Evolutionary conservation across 345 rosid species (phyloP).

Genomic region (Mallotus nudiflorus): DNA sequence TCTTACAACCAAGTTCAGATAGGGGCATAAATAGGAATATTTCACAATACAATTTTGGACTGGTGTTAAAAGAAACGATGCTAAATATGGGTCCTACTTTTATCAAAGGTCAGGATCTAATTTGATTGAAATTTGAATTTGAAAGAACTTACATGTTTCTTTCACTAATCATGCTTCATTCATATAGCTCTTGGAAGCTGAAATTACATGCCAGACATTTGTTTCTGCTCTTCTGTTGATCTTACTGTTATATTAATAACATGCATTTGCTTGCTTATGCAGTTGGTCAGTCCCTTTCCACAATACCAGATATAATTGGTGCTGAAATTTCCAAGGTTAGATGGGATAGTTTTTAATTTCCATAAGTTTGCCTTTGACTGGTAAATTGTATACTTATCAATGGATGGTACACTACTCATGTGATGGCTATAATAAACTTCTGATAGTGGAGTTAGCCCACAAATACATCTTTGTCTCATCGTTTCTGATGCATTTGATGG

Average conservation of each 20-base stretch:
- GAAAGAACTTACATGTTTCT: not conserved
- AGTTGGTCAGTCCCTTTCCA: conserved; percentile 99
- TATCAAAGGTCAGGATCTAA: conserved; percentile 67
- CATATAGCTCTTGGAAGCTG: no score
- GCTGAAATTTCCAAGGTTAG: conserved; percentile 87
- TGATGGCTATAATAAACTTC: conserved; percentile 1
- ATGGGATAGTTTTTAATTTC: conserved; percentile 4
- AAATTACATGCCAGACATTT: conserved; percentile 32
- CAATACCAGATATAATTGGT: conserved; percentile 92
- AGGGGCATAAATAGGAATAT: conserved; percentile 37
- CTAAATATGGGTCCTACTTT: conserved; percentile 91
- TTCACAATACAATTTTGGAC: conserved; percentile 66
- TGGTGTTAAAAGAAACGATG: conserved; percentile 81
- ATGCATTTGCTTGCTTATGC: conserved; percentile 57
- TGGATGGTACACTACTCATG: not conserved
- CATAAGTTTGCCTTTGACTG: not conserved
- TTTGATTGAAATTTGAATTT: conserved; percentile 20
- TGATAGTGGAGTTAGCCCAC: not conserved
- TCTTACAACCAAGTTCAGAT: conserved; percentile 36
- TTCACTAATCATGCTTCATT: conserved; percentile 6
- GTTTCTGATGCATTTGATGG: not conserved
- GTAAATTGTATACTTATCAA: not conserved
- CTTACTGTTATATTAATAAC: conserved; percentile 39
- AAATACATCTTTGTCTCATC: not conserved
- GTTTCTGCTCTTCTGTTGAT: conserved; percentile 40